These are phyloP conservation scores for Ustilago sp. DNA, from an alignment of 1,284 basidiomycete genomes.

Conservation along the genomic window DNA sequence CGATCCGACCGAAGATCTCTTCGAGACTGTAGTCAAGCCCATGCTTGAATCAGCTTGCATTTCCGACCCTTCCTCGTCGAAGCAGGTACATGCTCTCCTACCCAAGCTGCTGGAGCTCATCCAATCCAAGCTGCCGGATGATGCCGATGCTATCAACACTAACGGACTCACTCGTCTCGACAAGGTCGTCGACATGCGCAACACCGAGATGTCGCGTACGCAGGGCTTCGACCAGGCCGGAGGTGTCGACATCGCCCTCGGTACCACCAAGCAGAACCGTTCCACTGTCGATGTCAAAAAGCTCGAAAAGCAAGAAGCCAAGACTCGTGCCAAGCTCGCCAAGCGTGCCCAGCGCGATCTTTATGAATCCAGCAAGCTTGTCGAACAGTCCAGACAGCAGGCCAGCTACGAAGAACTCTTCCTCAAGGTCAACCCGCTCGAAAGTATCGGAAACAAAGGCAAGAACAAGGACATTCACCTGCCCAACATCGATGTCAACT, in stretches of 20 bases:
- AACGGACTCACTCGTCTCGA: constrained; percentile 75
- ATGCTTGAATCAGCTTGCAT: constrained; percentile 66
- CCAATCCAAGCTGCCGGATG: constrained; percentile 55
- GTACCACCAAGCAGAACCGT: constrained; percentile 92
- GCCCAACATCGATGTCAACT: constrained; percentile 82
- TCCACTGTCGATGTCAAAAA: constrained; percentile 97
- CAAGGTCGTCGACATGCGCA: constrained; percentile 94
- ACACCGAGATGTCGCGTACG: constrained; percentile 72
- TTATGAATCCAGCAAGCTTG: constrained; percentile 94
- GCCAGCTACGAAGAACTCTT: constrained; percentile 98
- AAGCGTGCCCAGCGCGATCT: constrained; percentile 84
- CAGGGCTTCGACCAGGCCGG: constrained; percentile 66
- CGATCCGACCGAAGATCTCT: constrained; percentile 58
- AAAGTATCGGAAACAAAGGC: constrained; percentile 82
- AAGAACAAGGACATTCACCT: constrained; percentile 84
- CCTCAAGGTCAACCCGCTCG: constrained; percentile 98
- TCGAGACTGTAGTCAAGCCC: constrained; percentile 60
- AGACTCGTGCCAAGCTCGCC: constrained; percentile 97
- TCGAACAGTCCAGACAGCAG: constrained; percentile 92
- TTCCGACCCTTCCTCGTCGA: constrained; percentile 53
- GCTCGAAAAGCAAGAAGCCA: constrained; percentile 97
- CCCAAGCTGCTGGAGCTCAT: constrained; percentile 59
- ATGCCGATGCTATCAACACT: constrained; percentile 71
- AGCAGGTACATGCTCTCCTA: constrained; percentile 49
- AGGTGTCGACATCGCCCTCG: constrained; percentile 81